Evolutionary conservation across 2,329 filamentous ascomycete species (phyloP).

Genomic region (Paracorniculantispora psalliotae): DNA sequence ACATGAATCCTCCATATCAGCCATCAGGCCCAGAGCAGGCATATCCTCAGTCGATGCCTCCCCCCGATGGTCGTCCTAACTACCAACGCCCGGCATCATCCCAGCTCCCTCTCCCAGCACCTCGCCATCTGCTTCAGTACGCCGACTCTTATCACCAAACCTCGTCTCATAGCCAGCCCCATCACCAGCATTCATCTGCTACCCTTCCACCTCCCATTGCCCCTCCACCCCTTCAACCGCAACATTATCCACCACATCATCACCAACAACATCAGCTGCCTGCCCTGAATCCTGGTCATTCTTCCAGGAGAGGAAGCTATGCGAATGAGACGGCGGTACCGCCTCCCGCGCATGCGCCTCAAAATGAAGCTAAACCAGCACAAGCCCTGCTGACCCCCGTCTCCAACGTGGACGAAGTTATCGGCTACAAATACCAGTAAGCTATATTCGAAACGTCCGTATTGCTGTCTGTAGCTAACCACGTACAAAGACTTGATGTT

Average conservation of each 20-base stretch:
- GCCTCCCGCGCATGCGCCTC: background rate
- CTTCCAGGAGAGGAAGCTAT: background rate
- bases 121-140: slow-evolving; percentile 8
- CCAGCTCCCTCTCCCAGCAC: slow-evolving; percentile 2
- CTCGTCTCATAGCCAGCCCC: background rate
- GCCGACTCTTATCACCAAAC: slow-evolving; percentile 4
- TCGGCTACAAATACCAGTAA: slow-evolving; percentile 33
- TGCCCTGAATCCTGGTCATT: background rate
- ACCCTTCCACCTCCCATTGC: background rate
- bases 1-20: slow-evolving; percentile 12
- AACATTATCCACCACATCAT: background rate
- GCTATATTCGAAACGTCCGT: slow-evolving; percentile 13
- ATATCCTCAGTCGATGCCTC: background rate
- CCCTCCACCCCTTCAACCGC: background rate
- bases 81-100: slow-evolving; percentile 4
- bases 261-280: slow-evolving; percentile 2
- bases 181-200: background rate
- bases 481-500: slow-evolving; percentile 59
- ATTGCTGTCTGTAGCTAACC: slow-evolving; percentile 13
- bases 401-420: slow-evolving; percentile 30
- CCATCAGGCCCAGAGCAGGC: slow-evolving; percentile 1
- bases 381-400: slow-evolving; percentile 21
- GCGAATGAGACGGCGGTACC: background rate
- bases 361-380: background rate
- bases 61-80: background rate